phyloP scores from a whole-genome alignment of 2,329 filamentous ascomycete genomes.

The Magnaporthiopsis incrustans region DNA sequence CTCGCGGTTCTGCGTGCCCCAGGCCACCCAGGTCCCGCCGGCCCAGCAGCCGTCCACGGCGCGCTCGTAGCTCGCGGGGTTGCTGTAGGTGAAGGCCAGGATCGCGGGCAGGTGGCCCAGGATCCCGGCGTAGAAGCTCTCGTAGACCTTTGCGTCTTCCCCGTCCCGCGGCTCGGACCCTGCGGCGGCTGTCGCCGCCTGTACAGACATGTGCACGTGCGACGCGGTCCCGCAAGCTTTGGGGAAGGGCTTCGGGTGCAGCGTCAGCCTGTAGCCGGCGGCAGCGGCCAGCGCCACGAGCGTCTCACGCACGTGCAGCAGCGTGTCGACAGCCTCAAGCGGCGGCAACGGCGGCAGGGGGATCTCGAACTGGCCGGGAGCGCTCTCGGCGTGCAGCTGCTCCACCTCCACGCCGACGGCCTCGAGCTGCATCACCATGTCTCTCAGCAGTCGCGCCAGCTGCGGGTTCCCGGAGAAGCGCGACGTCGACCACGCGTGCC shows the following conservation, averaged over 20 bases:
- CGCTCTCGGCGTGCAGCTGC: slow-evolving; percentile 67
- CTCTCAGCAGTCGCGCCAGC: slow-evolving; percentile 51
- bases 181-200: neutral
- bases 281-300: slow-evolving; percentile 56
- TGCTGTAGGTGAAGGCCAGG: slow-evolving; percentile 61
- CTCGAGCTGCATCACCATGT: slow-evolving; percentile 54
- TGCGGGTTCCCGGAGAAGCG: slow-evolving; percentile 52
- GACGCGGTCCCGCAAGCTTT: slow-evolving; percentile 53
- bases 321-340: slow-evolving; percentile 60
- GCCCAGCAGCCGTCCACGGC: slow-evolving; percentile 64
- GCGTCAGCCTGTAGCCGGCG: slow-evolving; percentile 57
- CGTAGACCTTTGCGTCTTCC: slow-evolving; percentile 33
- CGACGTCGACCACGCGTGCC: slow-evolving; percentile 65
- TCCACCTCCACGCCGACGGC: slow-evolving; percentile 58
- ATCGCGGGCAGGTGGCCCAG: slow-evolving; percentile 58
- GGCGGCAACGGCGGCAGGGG: slow-evolving; percentile 56
- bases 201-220: slow-evolving; percentile 62
- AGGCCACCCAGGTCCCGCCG: slow-evolving; percentile 69
- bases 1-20: slow-evolving; percentile 78
- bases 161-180: slow-evolving; percentile 27
- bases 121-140: slow-evolving; percentile 65
- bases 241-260: slow-evolving; percentile 63
- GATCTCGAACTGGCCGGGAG: slow-evolving; percentile 70
- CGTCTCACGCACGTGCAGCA: slow-evolving; percentile 64
- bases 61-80: slow-evolving; percentile 60